Conservation (phyloP, 129 eudicot species). For the Flaveria bidentis region DNA sequence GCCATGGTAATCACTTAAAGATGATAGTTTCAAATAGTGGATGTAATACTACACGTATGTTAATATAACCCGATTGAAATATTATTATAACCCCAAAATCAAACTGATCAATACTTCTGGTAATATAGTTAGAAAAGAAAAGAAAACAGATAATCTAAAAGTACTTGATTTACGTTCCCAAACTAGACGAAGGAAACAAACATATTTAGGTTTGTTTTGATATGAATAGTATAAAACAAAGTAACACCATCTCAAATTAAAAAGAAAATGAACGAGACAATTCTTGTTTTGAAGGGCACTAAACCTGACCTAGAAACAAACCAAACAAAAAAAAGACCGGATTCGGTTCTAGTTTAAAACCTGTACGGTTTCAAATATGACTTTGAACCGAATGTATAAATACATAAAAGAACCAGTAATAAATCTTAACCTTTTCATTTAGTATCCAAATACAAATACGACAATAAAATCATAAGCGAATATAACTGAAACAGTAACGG, state of each 20-base stretch:
- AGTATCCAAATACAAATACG: neutral
- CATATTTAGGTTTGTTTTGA: neutral
- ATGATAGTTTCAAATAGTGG: no score
- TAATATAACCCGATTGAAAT: no score
- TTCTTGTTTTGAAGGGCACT: neutral
- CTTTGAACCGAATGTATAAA: constrained; percentile 1
- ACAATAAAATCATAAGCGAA: neutral
- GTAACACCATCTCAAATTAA: neutral
- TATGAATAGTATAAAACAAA: neutral
- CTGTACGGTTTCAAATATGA: neutral
- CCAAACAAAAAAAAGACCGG: neutral
- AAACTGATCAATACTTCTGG: neutral
- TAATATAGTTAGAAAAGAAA: neutral
- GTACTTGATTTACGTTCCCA: neutral
- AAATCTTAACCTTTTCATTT: neutral
- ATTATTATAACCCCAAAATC: no score
- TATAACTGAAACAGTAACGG: constrained; percentile 5
- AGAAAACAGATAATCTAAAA: neutral
- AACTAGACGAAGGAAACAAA: neutral
- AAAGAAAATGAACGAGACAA: neutral
- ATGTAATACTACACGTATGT: no score
- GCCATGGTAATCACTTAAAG: no score
- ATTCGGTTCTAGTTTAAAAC: neutral
- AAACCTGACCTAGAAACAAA: neutral
- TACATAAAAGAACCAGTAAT: neutral